phyloP scores from a whole-genome alignment of 345 rosid genomes.

The Corymbia maculata region DNA sequence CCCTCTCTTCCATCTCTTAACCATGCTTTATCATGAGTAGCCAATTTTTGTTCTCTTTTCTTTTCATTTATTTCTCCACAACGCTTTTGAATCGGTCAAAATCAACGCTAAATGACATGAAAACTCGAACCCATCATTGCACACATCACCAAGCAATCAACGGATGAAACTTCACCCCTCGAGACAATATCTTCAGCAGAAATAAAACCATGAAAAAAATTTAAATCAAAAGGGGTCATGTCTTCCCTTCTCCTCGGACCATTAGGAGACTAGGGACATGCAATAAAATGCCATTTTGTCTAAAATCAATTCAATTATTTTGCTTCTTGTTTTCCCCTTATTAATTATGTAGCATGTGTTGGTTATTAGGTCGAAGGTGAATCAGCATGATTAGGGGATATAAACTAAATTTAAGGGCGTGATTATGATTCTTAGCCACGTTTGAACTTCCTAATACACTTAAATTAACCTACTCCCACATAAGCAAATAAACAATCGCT shows the following conservation, averaged over 20 bases:
- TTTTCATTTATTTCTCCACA: background rate
- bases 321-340: background rate
- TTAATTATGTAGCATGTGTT: background rate
- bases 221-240: background rate
- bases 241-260: background rate
- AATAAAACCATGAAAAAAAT: background rate
- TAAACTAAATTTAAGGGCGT: background rate
- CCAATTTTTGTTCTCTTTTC: background rate
- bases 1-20: background rate
- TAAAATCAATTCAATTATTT: background rate
- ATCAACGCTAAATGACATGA: background rate
- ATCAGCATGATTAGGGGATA: background rate
- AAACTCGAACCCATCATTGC: background rate
- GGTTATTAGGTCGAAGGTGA: background rate
- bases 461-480: constrained; percentile 4
- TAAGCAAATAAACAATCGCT: background rate
- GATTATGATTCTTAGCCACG: background rate
- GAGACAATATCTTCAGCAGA: background rate
- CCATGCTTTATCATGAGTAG: background rate
- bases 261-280: background rate
- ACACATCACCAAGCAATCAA: background rate
- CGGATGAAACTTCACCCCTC: background rate
- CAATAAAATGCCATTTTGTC: background rate
- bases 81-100: background rate
- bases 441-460: background rate